Evolutionary conservation across 2,329 filamentous ascomycete species (phyloP), one percentile per base, ranked within the genome.

Genomic region (Colletotrichum limetticola): DNA sequence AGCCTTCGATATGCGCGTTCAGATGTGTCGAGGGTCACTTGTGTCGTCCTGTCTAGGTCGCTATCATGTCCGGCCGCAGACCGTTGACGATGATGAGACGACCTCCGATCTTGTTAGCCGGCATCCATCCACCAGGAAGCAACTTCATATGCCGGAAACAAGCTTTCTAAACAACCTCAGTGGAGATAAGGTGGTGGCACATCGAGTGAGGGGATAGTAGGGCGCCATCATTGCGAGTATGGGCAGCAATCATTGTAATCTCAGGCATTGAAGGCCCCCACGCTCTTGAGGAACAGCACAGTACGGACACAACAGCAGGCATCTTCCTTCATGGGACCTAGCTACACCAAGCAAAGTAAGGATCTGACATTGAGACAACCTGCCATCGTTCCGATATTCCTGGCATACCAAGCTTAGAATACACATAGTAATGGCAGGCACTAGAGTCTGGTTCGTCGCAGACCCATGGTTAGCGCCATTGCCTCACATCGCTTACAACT

Each of bases 361-460:
- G 70, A 60, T 65, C 49, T 16, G n/a, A 56, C 57, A 53, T 58
- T 24, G 63, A 68, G 56, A 72, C 42, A 35, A 66, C 53, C 74
- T 67, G 71, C 55, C 72, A 78, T 76, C 66, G 73, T 30, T 75
- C 66, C 55, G 71, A 76, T 72, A 66, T 71, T 66, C 74, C 71
- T 67, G 58, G 71, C 53, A 71, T 72, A 71, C 74, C 68, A 72
- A 75, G 53, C 66, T 75, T 76, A 75, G 77, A 77, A 68, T 64
- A 64, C 68, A 30, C 69, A 42, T 52, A 71, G 64, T 77, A 77
- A 75, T 5, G 70, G 74, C 75, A 77, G 63, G 77, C 67, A 71
- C 49, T 26, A 62, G 58, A 72, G 24, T 62, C 52, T 53, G 61
- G 68, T 42, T 53, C 60, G 68, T 71, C 57, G 53, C 76, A 66